Percentiles rank a stretch among this genome's conserved stretches.
Conservation (phyloP, 177 flowering plant species). For the Vitis hybrid region DNA sequence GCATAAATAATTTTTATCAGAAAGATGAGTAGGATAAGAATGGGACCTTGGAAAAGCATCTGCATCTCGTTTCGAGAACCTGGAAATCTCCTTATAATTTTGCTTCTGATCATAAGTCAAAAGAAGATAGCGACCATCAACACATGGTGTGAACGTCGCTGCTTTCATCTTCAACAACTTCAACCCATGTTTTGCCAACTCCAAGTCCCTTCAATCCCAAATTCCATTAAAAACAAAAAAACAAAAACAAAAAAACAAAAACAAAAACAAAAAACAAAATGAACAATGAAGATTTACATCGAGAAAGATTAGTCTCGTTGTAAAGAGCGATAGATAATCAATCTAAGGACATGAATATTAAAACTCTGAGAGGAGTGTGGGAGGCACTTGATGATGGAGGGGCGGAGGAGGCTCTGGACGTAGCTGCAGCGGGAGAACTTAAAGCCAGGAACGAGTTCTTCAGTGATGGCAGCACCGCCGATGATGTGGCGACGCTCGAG, state of each 20-base stretch:
- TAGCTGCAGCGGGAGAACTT: slow-evolving; percentile 96
- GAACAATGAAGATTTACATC: neutral
- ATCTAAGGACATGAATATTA: neutral
- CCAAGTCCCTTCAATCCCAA: slow-evolving; percentile 56
- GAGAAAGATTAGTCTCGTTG: neutral
- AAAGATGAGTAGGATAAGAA: too few relatives aligned
- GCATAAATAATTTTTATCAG: too few relatives aligned
- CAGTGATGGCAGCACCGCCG: slow-evolving; percentile 97
- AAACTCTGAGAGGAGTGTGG: neutral
- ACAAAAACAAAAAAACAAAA: neutral
- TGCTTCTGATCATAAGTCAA: slow-evolving; percentile 66
- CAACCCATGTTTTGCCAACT: slow-evolving; percentile 76
- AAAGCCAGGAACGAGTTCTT: slow-evolving; percentile 90
- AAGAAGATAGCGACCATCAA: slow-evolving; percentile 84
- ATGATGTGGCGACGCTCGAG: slow-evolving; percentile 89
- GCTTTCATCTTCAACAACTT: slow-evolving; percentile 81
- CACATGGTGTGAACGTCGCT: slow-evolving; percentile 88
- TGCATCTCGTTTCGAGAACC: slow-evolving; percentile 81
- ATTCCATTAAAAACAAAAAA: neutral
- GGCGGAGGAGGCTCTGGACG: slow-evolving; percentile 96
- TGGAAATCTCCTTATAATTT: slow-evolving; percentile 69
- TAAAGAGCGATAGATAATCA: neutral
- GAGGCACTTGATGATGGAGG: slow-evolving; percentile 62
- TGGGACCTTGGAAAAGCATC: slow-evolving; percentile 74
- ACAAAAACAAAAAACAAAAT: neutral